Evolutionary conservation across 768 basidiomycete species (phyloP).

Genomic region (Mrakia frigida): DNA sequence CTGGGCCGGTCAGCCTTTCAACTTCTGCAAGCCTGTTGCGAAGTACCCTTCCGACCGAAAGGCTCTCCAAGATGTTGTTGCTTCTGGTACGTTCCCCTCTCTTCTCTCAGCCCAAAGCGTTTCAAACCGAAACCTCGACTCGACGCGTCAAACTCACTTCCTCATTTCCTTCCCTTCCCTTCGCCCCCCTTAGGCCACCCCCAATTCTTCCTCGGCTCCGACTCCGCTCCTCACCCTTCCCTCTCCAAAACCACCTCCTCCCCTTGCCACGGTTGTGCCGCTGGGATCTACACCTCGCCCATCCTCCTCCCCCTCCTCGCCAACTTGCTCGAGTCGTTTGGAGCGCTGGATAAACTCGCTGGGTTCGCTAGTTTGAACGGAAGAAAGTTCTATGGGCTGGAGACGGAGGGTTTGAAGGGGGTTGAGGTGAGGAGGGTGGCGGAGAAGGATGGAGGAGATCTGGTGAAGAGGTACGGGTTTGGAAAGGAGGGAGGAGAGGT

Average conservation of each 20-base stretch:
- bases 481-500: slow-evolving; percentile 45
- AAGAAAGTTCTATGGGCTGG: slow-evolving; percentile 64
- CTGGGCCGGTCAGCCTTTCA: slow-evolving; percentile 90
- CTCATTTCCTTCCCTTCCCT: background rate
- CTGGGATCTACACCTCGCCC: slow-evolving; percentile 92
- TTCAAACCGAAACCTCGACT: background rate
- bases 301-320: slow-evolving; percentile 86
- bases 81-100: slow-evolving; percentile 53
- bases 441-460: slow-evolving; percentile 28
- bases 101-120: background rate
- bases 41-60: slow-evolving; percentile 88
- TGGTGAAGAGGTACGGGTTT: slow-evolving; percentile 30
- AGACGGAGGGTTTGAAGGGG: slow-evolving; percentile 36
- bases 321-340: slow-evolving; percentile 58
- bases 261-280: slow-evolving; percentile 72
- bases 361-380: slow-evolving; percentile 76
- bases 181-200: slow-evolving; percentile 61
- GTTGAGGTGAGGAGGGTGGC: slow-evolving; percentile 38
- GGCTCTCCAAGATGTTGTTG: slow-evolving; percentile 71
- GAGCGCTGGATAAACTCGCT: slow-evolving; percentile 72
- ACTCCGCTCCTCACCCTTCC: slow-evolving; percentile 86
- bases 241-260: slow-evolving; percentile 59
- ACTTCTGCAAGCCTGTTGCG: slow-evolving; percentile 97
- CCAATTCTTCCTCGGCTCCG: slow-evolving; percentile 94
- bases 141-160: background rate